These are phyloP conservation scores for Pisolithus microcarpus DNA, from an alignment of 768 basidiomycete species.

Conservation along the genomic window DNA sequence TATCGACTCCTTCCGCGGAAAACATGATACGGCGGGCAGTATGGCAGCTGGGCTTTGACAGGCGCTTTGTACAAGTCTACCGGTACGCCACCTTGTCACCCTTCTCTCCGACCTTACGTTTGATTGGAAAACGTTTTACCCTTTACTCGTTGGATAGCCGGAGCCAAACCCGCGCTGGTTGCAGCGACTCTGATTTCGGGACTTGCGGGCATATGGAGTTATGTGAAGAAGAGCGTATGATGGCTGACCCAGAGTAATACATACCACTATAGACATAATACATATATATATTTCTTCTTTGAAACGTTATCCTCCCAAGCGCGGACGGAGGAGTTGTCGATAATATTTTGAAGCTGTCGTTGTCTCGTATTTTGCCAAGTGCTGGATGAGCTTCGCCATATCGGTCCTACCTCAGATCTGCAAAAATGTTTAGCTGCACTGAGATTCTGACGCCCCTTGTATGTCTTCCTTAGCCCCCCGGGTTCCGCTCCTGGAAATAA, in stretches of 20 bases:
- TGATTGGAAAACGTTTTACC: conserved; percentile 30
- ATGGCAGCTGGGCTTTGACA: conserved; percentile 90
- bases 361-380: conserved; percentile 19
- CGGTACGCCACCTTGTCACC: conserved; percentile 49
- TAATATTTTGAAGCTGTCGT: conserved; percentile 16
- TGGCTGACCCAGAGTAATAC: conserved; percentile 46
- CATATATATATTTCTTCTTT: conserved; percentile 35
- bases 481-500: conserved; percentile 36
- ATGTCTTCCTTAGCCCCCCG: conserved; percentile 32
- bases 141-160: conserved; percentile 53
- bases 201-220: conserved; percentile 90
- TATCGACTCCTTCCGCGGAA: conserved; percentile 81
- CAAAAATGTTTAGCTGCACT: conserved; percentile 25
- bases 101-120: conserved; percentile 26
- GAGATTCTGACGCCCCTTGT: conserved; percentile 29
- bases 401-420: conserved; percentile 30
- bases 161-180: conserved; percentile 81
- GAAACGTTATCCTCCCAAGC: conserved; percentile 14
- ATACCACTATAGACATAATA: conserved; percentile 35
- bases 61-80: conserved; percentile 92
- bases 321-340: conserved; percentile 12
- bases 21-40: conserved; percentile 86
- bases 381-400: conserved; percentile 24
- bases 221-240: conserved; percentile 83
- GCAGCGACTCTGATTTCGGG: conserved; percentile 87